These are phyloP conservation scores for Suillus placidus DNA, from an alignment of 768 basidiomycete species.

Conservation along the genomic window DNA sequence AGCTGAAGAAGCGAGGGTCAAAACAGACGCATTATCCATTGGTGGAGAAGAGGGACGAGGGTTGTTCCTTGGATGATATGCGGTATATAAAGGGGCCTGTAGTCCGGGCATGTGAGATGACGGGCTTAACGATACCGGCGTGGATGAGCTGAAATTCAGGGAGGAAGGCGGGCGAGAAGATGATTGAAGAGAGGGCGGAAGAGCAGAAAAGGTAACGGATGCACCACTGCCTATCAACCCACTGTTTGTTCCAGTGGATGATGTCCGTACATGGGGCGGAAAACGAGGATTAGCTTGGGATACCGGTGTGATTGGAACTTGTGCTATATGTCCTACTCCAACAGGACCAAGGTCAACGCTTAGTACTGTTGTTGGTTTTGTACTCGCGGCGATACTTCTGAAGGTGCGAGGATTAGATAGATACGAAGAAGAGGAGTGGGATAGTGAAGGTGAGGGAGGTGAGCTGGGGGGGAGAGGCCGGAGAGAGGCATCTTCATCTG, in stretches of 20 bases:
- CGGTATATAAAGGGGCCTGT: constrained; percentile 87
- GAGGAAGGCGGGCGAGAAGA: constrained; percentile 48
- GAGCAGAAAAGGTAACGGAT: constrained; percentile 75
- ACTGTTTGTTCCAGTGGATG: constrained; percentile 55
- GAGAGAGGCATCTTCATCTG: constrained; percentile 93
- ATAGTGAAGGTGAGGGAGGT: constrained; percentile 86
- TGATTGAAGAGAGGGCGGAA: constrained; percentile 52
- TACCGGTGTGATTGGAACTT: constrained; percentile 68
- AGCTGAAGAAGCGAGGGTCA: constrained; percentile 93
- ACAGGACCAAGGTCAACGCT: constrained; percentile 81
- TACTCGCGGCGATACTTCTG: constrained; percentile 81
- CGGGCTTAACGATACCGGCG: constrained; percentile 34
- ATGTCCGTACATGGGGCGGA: constrained; percentile 60
- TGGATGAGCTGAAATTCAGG: constrained; percentile 26
- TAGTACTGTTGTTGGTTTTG: constrained; percentile 94
- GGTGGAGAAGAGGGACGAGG: constrained; percentile 92
- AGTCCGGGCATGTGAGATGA: constrained; percentile 34
- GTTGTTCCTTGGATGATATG: constrained; percentile 95
- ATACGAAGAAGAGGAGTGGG: constrained; percentile 81
- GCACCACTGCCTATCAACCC: constrained; percentile 49
- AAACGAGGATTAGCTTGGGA: constrained; percentile 53
- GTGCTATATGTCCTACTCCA: constrained; percentile 91
- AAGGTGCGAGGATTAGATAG: constrained; percentile 82
- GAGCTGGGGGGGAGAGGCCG: constrained; percentile 87
- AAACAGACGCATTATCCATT: constrained; percentile 85